Percentiles rank a stretch among this genome's conserved stretches.
These are phyloP conservation scores for Trichoderma parareesei DNA, from an alignment of 495 filamentous ascomycete species.

Conservation along the genomic window DNA sequence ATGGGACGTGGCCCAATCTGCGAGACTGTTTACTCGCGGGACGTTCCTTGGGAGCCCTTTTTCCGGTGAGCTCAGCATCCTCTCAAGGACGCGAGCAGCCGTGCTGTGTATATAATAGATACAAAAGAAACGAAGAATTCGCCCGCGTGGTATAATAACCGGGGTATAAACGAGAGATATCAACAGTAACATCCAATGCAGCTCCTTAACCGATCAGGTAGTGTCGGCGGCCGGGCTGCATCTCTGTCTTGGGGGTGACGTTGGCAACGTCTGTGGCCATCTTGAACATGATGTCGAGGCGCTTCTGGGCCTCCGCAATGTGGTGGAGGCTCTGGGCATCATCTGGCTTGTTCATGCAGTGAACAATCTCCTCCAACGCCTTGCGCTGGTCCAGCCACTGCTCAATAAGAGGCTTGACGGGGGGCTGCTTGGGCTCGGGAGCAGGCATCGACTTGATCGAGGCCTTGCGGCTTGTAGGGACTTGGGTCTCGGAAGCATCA, in stretches of 20 bases:
- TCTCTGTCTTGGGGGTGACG: not conserved
- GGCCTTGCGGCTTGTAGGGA: slow-evolving; percentile 34
- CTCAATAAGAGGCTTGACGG: slow-evolving; percentile 28
- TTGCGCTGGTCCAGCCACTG: slow-evolving; percentile 42
- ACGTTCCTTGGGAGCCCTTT: not conserved
- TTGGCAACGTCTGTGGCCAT: not conserved
- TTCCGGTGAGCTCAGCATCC: not conserved
- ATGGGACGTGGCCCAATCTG: slow-evolving; percentile 1
- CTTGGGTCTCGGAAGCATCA: slow-evolving; percentile 26
- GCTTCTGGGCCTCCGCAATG: slow-evolving; percentile 29
- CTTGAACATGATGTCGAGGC: slow-evolving; percentile 2
- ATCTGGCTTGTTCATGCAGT: slow-evolving; percentile 36
- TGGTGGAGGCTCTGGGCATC: slow-evolving; percentile 35
- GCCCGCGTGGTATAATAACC: not conserved
- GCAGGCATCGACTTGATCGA: slow-evolving; percentile 24
- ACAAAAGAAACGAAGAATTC: not conserved
- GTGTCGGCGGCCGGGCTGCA: not conserved
- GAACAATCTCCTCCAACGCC: slow-evolving; percentile 34
- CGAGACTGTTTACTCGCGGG: slow-evolving; percentile 5
- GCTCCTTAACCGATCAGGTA: not conserved
- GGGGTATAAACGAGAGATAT: not conserved
- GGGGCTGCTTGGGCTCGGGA: slow-evolving; percentile 23
- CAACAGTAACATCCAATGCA: not conserved
- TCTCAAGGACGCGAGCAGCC: not conserved
- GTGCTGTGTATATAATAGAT: not conserved